Conservation (phyloP, 257 asterid genomes). For the Solanum dulcamara region DNA sequence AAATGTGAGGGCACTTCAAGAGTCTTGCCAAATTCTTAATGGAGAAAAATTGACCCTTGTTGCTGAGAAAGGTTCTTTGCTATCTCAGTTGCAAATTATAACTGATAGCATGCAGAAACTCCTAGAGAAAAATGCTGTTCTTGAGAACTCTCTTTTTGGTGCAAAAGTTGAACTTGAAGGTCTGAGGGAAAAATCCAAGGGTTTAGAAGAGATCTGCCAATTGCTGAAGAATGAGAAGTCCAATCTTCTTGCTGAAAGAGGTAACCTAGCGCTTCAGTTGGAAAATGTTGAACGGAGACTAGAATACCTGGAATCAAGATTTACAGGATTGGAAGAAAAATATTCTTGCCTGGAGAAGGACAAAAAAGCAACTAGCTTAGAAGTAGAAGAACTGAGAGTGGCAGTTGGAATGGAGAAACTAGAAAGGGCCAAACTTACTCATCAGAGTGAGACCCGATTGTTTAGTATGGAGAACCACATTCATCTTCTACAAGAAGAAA, state of each 20-base stretch:
- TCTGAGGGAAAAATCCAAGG: constrained; percentile 83
- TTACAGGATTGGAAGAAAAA: constrained; percentile 56
- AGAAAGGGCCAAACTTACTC: constrained; percentile 38
- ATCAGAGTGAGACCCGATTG: constrained; percentile 44
- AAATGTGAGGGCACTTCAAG: constrained; percentile 38
- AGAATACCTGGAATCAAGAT: constrained; percentile 50
- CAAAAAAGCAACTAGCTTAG: constrained; percentile 47
- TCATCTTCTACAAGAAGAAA: constrained; percentile 67
- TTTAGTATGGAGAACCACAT: constrained; percentile 58
- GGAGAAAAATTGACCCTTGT: constrained; percentile 63
- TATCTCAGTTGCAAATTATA: constrained; percentile 60
- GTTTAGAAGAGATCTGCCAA: constrained; percentile 64
- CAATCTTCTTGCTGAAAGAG: constrained; percentile 54
- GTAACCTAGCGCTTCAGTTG: constrained; percentile 36
- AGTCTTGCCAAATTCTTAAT: constrained; percentile 34
- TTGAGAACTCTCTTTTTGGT: constrained; percentile 58
- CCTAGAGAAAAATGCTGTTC: constrained; percentile 66
- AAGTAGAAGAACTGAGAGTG: constrained; percentile 47
- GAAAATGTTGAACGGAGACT: constrained; percentile 51
- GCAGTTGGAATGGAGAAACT: constrained; percentile 58
- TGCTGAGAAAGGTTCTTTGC: constrained; percentile 64
- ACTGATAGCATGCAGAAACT: constrained; percentile 70
- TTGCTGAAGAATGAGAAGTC: constrained; percentile 67
- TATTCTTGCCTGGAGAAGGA: constrained; percentile 62
- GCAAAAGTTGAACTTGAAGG: constrained; percentile 82